Base-by-base conservation (phyloP, 2,329 filamentous ascomycete species). In the Plenodomus tracheiphilus region DNA sequence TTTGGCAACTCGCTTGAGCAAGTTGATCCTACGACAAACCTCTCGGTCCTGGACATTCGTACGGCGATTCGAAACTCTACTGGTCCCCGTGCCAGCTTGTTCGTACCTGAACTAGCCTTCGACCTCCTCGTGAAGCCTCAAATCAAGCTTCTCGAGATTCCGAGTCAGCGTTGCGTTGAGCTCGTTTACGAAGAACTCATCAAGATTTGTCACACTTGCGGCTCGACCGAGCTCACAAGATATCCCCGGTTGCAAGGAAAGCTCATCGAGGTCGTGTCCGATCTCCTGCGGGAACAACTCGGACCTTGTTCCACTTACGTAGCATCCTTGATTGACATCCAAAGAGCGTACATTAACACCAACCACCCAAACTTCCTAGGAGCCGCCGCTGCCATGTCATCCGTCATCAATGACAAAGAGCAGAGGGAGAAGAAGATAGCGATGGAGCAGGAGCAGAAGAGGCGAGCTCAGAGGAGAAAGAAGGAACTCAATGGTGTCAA, bases 301-400 rank as follows among this genome's bases (percentile, higher is more conserved):
- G 94, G 94, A 2, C 94, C 94, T 10, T 86, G 89, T 47, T 96
- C 93, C 2, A 82, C 77, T 43, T 99, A 99, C 61, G 94, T 99
- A 37, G 94, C 97, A 73, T 97, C 93, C 35, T 81, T 99, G 54
- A 99, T 99, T 59, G 88, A 94, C 20, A 99, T 99, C 52, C 94
- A 99, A 75, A 85, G 94, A 59, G 94, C 94, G 17, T 99, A 99
- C 75, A 97, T 99, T 77, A 99, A 99, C 78, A 99, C 94, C 36
- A 99, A 99, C 68, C 94, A 99, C 71, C 94, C 94, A 41, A 99
- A 99, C 74, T 99, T 99, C 78, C 84, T 97, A 15, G 94, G 94
- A 38, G 94, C 94, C 15, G 93, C 94, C 18, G 93, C 92, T 30
- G 94, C 94, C 54, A 99, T 99, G 94, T 93, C 91, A 59, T 91